Percentiles rank a stretch among this genome's conserved stretches.
Evolutionary conservation across 495 filamentous ascomycete genomes (phyloP).

Genomic region (Bathelium albidoporum): DNA sequence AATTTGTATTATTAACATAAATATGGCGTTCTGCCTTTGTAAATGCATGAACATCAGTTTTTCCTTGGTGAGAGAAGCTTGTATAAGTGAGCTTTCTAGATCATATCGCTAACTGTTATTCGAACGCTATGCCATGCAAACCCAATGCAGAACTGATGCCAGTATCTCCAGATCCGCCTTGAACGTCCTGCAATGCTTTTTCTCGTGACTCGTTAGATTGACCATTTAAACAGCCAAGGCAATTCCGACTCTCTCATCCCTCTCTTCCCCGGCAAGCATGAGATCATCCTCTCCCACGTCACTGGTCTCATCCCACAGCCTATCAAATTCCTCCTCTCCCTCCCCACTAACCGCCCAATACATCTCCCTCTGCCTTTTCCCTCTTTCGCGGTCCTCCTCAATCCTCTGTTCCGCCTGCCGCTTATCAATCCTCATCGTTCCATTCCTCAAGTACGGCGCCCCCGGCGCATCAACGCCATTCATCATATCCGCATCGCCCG

Average conservation of each 20-base stretch:
- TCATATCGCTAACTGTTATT: no score
- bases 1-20: background rate
- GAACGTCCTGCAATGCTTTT: background rate
- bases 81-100: no score
- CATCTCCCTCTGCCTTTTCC: constrained; percentile 78
- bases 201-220: background rate
- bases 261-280: constrained; percentile 61
- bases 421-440: constrained; percentile 55
- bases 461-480: constrained; percentile 6
- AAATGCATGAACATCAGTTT: background rate
- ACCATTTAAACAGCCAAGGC: background rate
- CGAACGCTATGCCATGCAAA: background rate
- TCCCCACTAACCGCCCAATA: constrained; percentile 71
- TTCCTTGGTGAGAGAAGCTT: background rate
- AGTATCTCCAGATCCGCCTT: background rate
- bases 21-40: background rate
- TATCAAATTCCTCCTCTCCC: constrained; percentile 55
- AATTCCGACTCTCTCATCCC: constrained; percentile 40
- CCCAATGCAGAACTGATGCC: background rate
- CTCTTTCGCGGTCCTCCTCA: constrained; percentile 90
- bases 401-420: constrained; percentile 88
- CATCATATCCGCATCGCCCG: background rate
- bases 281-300: constrained; percentile 78
- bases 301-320: constrained; percentile 69
- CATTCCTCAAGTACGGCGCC: constrained; percentile 10